Conservation (phyloP, 2,329 filamentous ascomycete genomes). For the Elsinoe fawcettii region DNA sequence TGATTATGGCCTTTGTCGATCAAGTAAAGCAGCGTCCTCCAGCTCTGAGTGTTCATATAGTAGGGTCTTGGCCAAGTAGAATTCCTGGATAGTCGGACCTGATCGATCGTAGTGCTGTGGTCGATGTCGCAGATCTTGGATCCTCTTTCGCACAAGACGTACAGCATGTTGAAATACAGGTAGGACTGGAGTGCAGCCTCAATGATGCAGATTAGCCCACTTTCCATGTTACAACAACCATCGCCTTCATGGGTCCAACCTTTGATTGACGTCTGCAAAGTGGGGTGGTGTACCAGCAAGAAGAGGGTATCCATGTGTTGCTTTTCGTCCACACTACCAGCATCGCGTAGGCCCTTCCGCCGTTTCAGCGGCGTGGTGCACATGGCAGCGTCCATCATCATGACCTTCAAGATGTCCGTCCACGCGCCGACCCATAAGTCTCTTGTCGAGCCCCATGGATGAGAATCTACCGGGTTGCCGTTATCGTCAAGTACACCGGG, state of each 20-base stretch:
- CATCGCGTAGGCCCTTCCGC: background rate
- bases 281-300: background rate
- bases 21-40: background rate
- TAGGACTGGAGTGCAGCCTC: background rate
- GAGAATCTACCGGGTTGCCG: background rate
- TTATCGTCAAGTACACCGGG: background rate
- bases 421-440: background rate
- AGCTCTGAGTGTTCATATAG: conserved; percentile 5
- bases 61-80: background rate
- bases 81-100: background rate
- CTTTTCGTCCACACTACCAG: background rate
- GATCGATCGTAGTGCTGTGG: background rate
- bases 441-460: background rate
- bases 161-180: conserved; percentile 2
- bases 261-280: background rate
- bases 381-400: conserved; percentile 9
- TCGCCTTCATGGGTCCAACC: conserved; percentile 4
- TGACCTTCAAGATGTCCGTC: background rate
- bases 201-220: conserved; percentile 1
- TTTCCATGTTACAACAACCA: conserved; percentile 8
- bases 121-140: background rate
- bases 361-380: background rate
- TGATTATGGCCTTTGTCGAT: background rate
- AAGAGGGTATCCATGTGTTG: conserved; percentile 4
- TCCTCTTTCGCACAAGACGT: background rate